Evolutionary conservation across 352 stramenopile genomes (phyloP).

Genomic region (Plasmopara viticola): DNA sequence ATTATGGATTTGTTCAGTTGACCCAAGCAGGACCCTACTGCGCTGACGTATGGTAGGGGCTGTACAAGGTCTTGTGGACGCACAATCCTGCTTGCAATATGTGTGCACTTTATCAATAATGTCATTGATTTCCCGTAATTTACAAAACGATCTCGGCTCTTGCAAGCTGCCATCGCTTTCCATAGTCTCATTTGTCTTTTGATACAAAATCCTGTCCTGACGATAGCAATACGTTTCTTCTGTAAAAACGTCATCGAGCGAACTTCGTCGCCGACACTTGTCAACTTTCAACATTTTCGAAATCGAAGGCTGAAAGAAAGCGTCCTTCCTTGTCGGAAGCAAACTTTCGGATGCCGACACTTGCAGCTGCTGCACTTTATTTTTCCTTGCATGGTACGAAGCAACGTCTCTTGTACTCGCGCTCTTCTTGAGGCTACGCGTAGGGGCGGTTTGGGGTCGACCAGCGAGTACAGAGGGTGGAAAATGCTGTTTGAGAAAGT

Average conservation of each 20-base stretch:
- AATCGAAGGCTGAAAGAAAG: neutral
- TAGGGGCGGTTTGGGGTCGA: conserved; percentile 44
- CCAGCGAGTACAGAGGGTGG: conserved; percentile 22
- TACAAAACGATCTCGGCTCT: conserved; percentile 26
- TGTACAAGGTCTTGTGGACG: conserved; percentile 14
- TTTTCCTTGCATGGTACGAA: conserved; percentile 4
- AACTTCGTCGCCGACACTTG: conserved; percentile 21
- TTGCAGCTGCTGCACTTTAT: conserved; percentile 1
- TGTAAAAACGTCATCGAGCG: conserved; percentile 45
- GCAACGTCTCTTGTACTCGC: conserved; percentile 6
- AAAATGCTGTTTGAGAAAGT: conserved; percentile 50
- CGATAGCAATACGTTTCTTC: conserved; percentile 40
- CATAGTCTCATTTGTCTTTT: conserved; percentile 2
- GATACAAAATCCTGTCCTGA: conserved; percentile 6
- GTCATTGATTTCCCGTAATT: conserved; percentile 55
- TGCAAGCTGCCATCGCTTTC: conserved; percentile 4
- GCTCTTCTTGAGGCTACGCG: conserved; percentile 6
- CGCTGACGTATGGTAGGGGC: conserved; percentile 6
- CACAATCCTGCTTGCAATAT: conserved; percentile 16
- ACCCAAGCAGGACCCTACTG: too few relatives aligned
- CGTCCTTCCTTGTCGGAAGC: conserved; percentile 5
- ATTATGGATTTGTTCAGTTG: too few relatives aligned
- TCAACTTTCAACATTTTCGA: neutral
- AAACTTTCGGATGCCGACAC: conserved; percentile 12
- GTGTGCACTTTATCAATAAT: conserved; percentile 48